These are phyloP conservation scores for Fusarium sp. DNA, from an alignment of 2,329 filamentous ascomycete species.

Conservation along the genomic window DNA sequence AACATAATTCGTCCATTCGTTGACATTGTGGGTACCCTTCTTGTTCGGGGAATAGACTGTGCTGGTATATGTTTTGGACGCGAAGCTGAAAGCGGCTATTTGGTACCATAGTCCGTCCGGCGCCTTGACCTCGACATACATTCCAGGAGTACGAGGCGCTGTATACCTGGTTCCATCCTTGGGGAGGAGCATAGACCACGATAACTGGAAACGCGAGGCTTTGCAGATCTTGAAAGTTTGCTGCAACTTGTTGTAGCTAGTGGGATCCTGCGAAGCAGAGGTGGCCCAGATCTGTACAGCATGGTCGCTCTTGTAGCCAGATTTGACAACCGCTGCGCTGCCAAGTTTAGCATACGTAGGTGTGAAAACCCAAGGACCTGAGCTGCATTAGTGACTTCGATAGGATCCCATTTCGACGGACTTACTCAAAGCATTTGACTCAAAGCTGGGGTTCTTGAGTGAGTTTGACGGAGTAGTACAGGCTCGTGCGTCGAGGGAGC, in stretches of 20 bases:
- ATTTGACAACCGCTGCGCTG: background rate
- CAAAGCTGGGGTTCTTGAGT: slow-evolving; percentile 11
- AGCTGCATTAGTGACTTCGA: rapidly evolving
- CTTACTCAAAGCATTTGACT: background rate
- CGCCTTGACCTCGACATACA: background rate
- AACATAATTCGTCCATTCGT: slow-evolving; percentile 1
- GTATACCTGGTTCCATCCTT: background rate
- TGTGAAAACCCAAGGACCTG: background rate
- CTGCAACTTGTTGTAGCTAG: slow-evolving; percentile 6
- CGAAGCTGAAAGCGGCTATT: background rate
- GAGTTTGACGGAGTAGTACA: slow-evolving; percentile 4
- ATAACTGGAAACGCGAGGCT: background rate
- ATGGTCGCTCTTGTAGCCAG: background rate
- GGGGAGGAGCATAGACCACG: slow-evolving; percentile 10
- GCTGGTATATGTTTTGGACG: background rate
- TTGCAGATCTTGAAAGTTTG: slow-evolving; percentile 22
- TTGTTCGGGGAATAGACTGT: background rate
- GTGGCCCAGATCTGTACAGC: background rate
- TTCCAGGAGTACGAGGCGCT: background rate
- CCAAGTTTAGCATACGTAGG: background rate
- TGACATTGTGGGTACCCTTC: background rate
- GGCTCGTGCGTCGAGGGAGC: background rate
- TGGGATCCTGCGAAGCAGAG: background rate
- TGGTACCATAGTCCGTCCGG: background rate
- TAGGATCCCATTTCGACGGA: too few species aligned